A percentile compares a stretch with the other conserved stretches of the same genome.
phyloP scores from a whole-genome alignment of 2,329 filamentous ascomycete genomes.

The Ampelomyces quisqualis region DNA sequence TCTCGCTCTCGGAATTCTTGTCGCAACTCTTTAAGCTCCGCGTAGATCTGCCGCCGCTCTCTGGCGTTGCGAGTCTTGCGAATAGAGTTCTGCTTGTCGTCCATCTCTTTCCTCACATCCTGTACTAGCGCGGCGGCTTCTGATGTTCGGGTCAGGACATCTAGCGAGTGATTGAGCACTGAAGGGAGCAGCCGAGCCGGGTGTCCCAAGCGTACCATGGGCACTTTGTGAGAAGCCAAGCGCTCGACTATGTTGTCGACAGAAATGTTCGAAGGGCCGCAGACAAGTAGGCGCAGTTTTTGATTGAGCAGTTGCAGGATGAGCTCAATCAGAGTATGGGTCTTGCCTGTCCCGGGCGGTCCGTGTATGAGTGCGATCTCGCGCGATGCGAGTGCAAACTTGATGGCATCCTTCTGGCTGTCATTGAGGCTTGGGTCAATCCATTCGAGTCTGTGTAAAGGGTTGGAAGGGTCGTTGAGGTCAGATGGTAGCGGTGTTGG shows the following conservation, averaged over 20 bases:
- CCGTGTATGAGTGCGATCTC: constrained; percentile 92
- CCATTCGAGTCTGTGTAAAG: constrained; percentile 53
- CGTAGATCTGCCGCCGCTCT: constrained; percentile 79
- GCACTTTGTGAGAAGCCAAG: constrained; percentile 77
- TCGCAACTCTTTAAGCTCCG: constrained; percentile 78
- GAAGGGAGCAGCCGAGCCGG: constrained; percentile 86
- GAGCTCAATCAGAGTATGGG: constrained; percentile 91
- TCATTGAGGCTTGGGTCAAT: constrained; percentile 59
- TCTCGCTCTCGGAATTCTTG: constrained; percentile 89
- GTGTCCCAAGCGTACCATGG: constrained; percentile 87
- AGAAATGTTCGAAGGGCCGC: constrained; percentile 92
- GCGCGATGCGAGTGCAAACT: constrained; percentile 78
- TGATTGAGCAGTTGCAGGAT: constrained; percentile 84
- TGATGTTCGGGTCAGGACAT: constrained; percentile 85
- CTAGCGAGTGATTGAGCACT: constrained; percentile 84
- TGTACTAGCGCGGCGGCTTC: constrained; percentile 86
- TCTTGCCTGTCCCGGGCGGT: constrained; percentile 94
- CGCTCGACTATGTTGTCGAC: constrained; percentile 98
- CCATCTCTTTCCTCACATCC: constrained; percentile 90
- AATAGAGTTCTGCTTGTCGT: constrained; percentile 83
- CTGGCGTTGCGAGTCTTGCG: constrained; percentile 80
- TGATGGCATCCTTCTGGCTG: constrained; percentile 63
- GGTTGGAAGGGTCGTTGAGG: constrained; percentile 43
- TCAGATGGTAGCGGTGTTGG: constrained; percentile 54
- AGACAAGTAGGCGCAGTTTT: constrained; percentile 78